These are phyloP conservation scores for Fennellomyces sp. DNA, from an alignment of 371 early-diverging fungal species.

Conservation along the genomic window DNA sequence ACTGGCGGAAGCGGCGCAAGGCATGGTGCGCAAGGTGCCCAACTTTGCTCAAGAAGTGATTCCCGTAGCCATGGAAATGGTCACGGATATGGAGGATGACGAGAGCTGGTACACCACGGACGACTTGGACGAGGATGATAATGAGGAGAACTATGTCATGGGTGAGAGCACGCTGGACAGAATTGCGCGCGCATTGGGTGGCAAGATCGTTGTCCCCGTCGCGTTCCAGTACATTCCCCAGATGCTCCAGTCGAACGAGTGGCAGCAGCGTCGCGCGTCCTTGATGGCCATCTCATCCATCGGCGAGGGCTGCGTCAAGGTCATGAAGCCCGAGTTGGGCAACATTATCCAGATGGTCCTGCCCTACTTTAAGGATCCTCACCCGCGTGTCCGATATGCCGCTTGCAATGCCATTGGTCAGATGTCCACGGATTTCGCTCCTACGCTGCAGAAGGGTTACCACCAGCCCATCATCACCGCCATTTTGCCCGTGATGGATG, in stretches of 20 bases:
- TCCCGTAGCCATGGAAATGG: slow-evolving; percentile 91
- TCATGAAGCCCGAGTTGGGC: slow-evolving; percentile 89
- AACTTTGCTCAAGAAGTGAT: slow-evolving; percentile 76
- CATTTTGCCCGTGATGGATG: slow-evolving; percentile 91
- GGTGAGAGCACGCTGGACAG: slow-evolving; percentile 97
- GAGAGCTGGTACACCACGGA: slow-evolving; percentile 91
- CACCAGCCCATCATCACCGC: slow-evolving; percentile 76
- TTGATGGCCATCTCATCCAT: slow-evolving; percentile 94
- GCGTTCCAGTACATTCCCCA: slow-evolving; percentile 88
- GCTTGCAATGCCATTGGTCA: slow-evolving; percentile 96
- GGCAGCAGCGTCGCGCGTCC: slow-evolving; percentile 94
- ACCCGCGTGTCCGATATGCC: slow-evolving; percentile 95
- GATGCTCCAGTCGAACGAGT: slow-evolving; percentile 86
- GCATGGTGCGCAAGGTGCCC: slow-evolving; percentile 82
- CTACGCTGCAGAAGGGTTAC: slow-evolving; percentile 80
- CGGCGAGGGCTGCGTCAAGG: slow-evolving; percentile 93
- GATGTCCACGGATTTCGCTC: slow-evolving; percentile 95
- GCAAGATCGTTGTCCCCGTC: slow-evolving; percentile 86
- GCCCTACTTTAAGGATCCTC: slow-evolving; percentile 87
- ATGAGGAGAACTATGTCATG: slow-evolving; percentile 83
- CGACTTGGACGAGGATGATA: slow-evolving; percentile 89
- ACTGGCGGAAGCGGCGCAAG: slow-evolving; percentile 84
- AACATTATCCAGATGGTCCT: slow-evolving; percentile 83
- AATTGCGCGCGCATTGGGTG: slow-evolving; percentile 87
- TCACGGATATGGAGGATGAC: slow-evolving; percentile 88